These are phyloP conservation scores for Allium sativum DNA, from an alignment of 106 monocot genomes.

Conservation along the genomic window DNA sequence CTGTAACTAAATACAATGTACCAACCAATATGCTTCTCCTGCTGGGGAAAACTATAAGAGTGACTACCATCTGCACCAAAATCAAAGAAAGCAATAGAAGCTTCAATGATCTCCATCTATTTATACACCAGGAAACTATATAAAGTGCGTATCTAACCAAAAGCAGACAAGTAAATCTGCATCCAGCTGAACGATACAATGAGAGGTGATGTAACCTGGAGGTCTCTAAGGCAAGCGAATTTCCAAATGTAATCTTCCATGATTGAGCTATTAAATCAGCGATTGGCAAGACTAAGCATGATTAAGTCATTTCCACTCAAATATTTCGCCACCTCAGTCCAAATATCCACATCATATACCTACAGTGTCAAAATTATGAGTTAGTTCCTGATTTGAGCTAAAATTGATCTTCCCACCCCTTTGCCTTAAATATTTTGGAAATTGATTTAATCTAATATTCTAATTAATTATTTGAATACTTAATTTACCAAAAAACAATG, in stretches of 20 bases:
- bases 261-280: slow-evolving; percentile 70
- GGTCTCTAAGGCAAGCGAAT: slow-evolving; percentile 73
- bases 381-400: too few relatives aligned
- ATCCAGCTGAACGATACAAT: slow-evolving; percentile 39
- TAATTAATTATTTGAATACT: too few relatives aligned
- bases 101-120: too few relatives aligned
- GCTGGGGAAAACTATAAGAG: slow-evolving; percentile 48
- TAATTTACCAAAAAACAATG: too few relatives aligned
- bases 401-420: too few relatives aligned
- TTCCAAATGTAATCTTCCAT: slow-evolving; percentile 74
- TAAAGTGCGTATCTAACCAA: slow-evolving; percentile 19
- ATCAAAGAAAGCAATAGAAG: not conserved
- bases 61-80: slow-evolving; percentile 40
- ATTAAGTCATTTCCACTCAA: slow-evolving; percentile 50
- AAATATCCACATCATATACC: slow-evolving; percentile 74
- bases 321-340: slow-evolving; percentile 84
- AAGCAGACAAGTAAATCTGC: slow-evolving; percentile 53
- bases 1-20: too few relatives aligned
- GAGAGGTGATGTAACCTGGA: slow-evolving; percentile 31
- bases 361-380: not conserved
- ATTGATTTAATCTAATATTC: too few relatives aligned
- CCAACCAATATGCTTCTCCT: slow-evolving; percentile 64
- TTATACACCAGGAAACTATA: too few relatives aligned
- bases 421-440: too few relatives aligned
- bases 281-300: slow-evolving; percentile 36